Evolutionary conservation across 169 alveolate species (phyloP), one percentile per base, ranked within the genome.

Genomic region (Plasmodium malariae): DNA sequence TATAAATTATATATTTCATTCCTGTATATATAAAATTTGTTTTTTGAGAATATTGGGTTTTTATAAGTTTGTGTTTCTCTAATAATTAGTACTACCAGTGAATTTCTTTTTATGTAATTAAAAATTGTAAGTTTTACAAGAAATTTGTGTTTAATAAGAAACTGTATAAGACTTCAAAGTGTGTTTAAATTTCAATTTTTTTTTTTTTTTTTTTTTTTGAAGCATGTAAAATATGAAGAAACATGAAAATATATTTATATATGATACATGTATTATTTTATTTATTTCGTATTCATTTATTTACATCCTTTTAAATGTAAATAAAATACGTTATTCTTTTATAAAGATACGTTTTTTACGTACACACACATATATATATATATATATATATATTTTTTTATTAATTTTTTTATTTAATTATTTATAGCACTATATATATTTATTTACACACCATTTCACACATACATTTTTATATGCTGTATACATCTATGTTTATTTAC

Each of bases 61-160:
- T 67, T 21, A 6, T 67, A 32, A n/a, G 19, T 67, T 37, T n/a
- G 74, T 67, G 21, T 12, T 24, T 67, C 28, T 32, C 17, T 36
- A 26, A 32, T n/a, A 67, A 36, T 67, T 67, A 67, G 21, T 32
- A 37, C 51, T 67, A n/a, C 14, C 21, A 26, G 43, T 67, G 74
- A 30, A 67, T 67, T 34, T 11, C 60, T 26, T 28, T 67, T 67
- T n/a, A n/a, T 48, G 30, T n/a, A 28, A 67, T 67, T 36, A 40
- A 67, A 67, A 67, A 67, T 67, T 14, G 74, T 67, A 67, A 14
- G 55, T 67, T n/a, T 67, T 36, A 24, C 59, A 36, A 34, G 11
- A 40, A 34, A 49, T 67, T 67, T 67, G 74, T 67, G 60, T 26
- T 67, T 67, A 67, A 67, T 67, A 9, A 67, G 36, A 67, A 19